phyloP scores from a whole-genome alignment of 257 asterid genomes.

The Fraxinus quadrangulata region DNA sequence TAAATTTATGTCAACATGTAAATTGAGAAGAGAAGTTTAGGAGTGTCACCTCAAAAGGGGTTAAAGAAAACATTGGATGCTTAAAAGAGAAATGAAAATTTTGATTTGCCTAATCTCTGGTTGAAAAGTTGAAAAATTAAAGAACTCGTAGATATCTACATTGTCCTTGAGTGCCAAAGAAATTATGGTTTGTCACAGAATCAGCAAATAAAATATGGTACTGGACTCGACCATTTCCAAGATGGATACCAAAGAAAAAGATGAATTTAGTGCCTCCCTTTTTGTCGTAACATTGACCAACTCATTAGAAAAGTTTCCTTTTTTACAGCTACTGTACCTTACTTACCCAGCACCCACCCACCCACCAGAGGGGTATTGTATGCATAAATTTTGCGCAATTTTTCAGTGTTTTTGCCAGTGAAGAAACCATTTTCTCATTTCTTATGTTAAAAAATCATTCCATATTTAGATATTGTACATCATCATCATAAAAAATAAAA shows the following conservation, averaged over 20 bases:
- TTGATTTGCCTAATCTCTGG: constrained; percentile 49
- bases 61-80: constrained; percentile 74
- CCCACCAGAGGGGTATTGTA: no score
- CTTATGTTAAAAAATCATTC: no score
- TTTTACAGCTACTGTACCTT: constrained; percentile 23
- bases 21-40: background rate
- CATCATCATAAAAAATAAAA: no score
- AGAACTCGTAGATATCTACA: constrained; percentile 47
- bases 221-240: constrained; percentile 46
- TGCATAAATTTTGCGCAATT: no score
- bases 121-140: constrained; percentile 7
- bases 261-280: constrained; percentile 39
- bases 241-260: constrained; percentile 42
- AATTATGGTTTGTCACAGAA: constrained; percentile 81
- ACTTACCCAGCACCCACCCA: background rate
- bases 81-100: constrained; percentile 47
- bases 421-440: no score
- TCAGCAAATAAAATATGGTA: constrained; percentile 34
- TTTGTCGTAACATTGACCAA: constrained; percentile 49
- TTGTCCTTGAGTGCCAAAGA: constrained; percentile 62
- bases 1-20: background rate
- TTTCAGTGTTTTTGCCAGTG: no score
- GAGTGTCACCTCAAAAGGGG: constrained; percentile 55
- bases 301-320: constrained; percentile 33
- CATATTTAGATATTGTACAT: no score